These are phyloP conservation scores for Ophiocytium majus DNA, from an alignment of 352 stramenopile species.

Conservation along the genomic window DNA sequence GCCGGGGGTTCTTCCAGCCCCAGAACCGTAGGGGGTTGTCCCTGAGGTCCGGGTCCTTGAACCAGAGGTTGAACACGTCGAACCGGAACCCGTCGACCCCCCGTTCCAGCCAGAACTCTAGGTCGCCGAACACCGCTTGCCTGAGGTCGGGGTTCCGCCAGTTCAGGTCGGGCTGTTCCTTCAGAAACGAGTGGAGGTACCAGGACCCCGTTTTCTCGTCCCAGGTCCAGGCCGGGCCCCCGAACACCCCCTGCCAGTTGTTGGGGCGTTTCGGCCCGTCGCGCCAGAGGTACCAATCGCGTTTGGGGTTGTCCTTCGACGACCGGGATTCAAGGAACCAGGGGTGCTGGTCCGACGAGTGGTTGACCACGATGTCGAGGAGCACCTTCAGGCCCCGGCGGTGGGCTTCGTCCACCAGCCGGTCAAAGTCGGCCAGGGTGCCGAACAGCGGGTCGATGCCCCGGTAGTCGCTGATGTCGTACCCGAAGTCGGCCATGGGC, in stretches of 20 bases:
- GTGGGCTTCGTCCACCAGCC: neutral
- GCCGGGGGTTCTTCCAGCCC: neutral
- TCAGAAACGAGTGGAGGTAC: neutral
- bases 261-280: neutral
- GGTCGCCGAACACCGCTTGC: neutral
- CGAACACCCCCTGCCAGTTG: neutral
- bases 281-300: conserved; percentile 2
- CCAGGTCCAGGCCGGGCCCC: no score
- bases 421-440: neutral
- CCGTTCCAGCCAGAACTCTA: neutral
- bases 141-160: neutral
- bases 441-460: conserved; percentile 5
- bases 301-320: neutral
- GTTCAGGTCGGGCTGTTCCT: conserved; percentile 1
- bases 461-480: neutral
- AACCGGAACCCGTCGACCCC: conserved; percentile 6
- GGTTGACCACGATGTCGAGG: neutral
- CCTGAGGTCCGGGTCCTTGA: neutral
- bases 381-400: neutral
- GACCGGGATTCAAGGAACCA: neutral
- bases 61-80: neutral
- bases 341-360: neutral
- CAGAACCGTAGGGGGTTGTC: neutral
- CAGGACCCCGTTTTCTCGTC: neutral
- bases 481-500: neutral